Evolutionary conservation across 768 basidiomycete genomes (phyloP).

Genomic region (Clitopilus hobsonii): DNA sequence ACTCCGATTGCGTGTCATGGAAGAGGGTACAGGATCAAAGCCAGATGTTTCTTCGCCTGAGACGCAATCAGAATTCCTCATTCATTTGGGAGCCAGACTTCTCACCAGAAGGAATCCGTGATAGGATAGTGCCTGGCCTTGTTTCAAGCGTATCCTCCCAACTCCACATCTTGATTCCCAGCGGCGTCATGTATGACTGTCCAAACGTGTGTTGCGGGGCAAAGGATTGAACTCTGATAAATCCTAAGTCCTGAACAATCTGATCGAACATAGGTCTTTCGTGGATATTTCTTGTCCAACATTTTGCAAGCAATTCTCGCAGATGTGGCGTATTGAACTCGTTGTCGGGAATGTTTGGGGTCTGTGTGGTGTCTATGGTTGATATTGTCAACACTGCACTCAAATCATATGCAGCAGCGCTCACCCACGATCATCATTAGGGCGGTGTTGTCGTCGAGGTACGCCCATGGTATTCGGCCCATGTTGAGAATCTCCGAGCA

Average conservation of each 20-base stretch:
- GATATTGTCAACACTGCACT: constrained; percentile 4
- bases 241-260: neutral
- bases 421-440: constrained; percentile 46
- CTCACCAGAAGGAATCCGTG: neutral
- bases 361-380: neutral
- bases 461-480: constrained; percentile 57
- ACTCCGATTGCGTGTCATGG: neutral
- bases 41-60: neutral
- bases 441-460: constrained; percentile 46
- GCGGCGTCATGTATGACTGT: neutral
- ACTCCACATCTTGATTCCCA: neutral
- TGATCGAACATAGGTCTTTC: neutral
- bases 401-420: constrained; percentile 11
- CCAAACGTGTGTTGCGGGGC: neutral
- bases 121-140: neutral
- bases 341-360: neutral
- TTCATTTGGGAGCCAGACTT: neutral
- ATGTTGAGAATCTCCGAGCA: constrained; percentile 61
- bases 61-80: neutral
- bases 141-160: neutral
- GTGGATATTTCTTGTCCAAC: neutral
- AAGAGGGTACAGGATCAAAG: neutral
- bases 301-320: neutral
- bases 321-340: neutral
- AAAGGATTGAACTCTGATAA: neutral